These are phyloP conservation scores for Pichia sp. DNA, from an alignment of 1,139 yeast species.

Conservation along the genomic window DNA sequence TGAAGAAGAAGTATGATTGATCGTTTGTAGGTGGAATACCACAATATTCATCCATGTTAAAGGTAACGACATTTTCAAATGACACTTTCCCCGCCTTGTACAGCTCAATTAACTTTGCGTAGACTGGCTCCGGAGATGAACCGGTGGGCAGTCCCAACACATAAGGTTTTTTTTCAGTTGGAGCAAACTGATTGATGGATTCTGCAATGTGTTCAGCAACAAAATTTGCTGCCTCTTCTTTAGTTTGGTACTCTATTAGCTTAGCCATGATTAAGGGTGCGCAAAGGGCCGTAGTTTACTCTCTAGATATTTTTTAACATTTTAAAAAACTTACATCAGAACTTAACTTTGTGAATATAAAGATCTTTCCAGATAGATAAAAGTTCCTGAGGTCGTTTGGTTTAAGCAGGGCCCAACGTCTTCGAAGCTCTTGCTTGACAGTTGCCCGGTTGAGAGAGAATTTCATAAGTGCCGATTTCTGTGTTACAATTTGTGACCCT, in stretches of 20 bases:
- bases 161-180: conserved; percentile 48
- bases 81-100: conserved; percentile 43
- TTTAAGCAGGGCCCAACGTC: no score
- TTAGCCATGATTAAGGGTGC: conserved; percentile 6
- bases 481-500: neutral
- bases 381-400: no score
- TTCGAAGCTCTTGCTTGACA: no score
- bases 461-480: neutral
- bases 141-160: conserved; percentile 65
- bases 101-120: conserved; percentile 44
- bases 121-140: conserved; percentile 60
- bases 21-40: conserved; percentile 47
- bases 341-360: neutral
- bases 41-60: conserved; percentile 61
- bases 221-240: conserved; percentile 44
- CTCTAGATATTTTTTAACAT: neutral
- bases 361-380: no score
- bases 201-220: conserved; percentile 48
- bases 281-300: neutral
- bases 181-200: conserved; percentile 43
- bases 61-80: conserved; percentile 54
- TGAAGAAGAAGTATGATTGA: conserved; percentile 59
- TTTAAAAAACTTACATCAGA: neutral
- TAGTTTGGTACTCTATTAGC: conserved; percentile 9
- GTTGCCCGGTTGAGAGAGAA: no score